Evolutionary conservation across 495 filamentous ascomycete species (phyloP).

Genomic region (Evansstolkia leycettana): DNA sequence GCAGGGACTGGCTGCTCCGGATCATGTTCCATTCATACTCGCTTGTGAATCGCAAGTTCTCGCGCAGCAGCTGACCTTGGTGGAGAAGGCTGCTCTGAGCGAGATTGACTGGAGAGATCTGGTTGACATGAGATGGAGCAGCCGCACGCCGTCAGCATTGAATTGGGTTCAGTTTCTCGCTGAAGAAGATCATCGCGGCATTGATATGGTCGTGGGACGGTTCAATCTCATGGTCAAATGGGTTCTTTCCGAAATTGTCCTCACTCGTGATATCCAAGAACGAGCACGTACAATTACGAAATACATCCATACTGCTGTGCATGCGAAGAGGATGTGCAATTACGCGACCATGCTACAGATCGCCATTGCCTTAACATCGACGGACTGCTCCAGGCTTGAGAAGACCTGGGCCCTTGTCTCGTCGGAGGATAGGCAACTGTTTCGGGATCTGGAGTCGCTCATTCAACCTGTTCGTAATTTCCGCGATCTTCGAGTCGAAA

Average conservation of each 20-base stretch:
- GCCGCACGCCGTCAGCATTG: constrained; percentile 46
- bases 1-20: constrained; percentile 5
- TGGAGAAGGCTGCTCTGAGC: constrained; percentile 91
- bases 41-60: constrained; percentile 82
- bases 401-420: constrained; percentile 78
- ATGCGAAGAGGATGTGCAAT: constrained; percentile 77
- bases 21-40: constrained; percentile 83
- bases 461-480: constrained; percentile 89
- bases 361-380: constrained; percentile 76
- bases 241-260: constrained; percentile 80
- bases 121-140: constrained; percentile 87
- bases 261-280: constrained; percentile 74
- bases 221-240: constrained; percentile 98
- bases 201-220: constrained; percentile 90
- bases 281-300: constrained; percentile 76
- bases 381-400: constrained; percentile 62
- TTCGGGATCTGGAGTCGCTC: constrained; percentile 71
- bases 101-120: constrained; percentile 98
- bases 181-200: constrained; percentile 68
- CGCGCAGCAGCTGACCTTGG: constrained; percentile 87
- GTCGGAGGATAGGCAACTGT: constrained; percentile 50
- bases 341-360: constrained; percentile 96
- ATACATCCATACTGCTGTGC: constrained; percentile 80
- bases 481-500: constrained; percentile 74
- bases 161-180: constrained; percentile 91